These are phyloP conservation scores for Penicillium paneum DNA, from an alignment of 2,329 filamentous ascomycete species.

Conservation along the genomic window DNA sequence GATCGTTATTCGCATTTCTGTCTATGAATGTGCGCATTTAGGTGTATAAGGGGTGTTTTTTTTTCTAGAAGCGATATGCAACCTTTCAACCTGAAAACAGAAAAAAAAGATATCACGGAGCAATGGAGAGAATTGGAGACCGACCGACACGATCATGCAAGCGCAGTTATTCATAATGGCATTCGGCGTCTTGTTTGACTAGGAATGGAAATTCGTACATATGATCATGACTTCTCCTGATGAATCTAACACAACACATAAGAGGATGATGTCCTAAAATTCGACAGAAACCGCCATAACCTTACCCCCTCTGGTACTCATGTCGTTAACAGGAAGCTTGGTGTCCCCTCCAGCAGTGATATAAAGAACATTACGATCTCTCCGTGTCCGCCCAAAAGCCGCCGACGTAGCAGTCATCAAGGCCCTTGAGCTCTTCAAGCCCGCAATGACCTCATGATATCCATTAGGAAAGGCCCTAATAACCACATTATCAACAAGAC, in stretches of 20 bases:
- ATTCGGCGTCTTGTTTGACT: background rate
- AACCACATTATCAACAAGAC: constrained; percentile 13
- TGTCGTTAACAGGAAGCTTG: background rate
- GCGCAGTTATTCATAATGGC: constrained; percentile 8
- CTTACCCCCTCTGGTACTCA: constrained; percentile 2
- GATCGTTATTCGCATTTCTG: constrained; percentile 13
- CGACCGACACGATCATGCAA: constrained; percentile 1
- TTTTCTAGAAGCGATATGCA: constrained; percentile 10
- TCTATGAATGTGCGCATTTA: constrained; percentile 13
- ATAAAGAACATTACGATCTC: constrained; percentile 10
- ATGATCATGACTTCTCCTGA: background rate
- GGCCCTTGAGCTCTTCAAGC: constrained; percentile 8
- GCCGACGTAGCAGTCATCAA: constrained; percentile 17
- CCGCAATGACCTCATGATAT: constrained; percentile 2
- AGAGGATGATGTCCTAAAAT: background rate
- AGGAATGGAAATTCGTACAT: constrained; percentile 5
- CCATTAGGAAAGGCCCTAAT: constrained; percentile 5
- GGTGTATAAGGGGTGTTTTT: constrained; percentile 21
- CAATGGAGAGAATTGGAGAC: background rate
- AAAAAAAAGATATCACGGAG: background rate
- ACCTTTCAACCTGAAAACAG: constrained; percentile 4
- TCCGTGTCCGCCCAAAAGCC: constrained; percentile 12
- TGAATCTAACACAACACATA: background rate
- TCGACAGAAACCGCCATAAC: background rate
- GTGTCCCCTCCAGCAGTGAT: constrained; percentile 13